Percentiles rank a stretch among this genome's conserved stretches.
Conservation (phyloP, 1,284 basidiomycete species). For the Grifola frondosa region DNA sequence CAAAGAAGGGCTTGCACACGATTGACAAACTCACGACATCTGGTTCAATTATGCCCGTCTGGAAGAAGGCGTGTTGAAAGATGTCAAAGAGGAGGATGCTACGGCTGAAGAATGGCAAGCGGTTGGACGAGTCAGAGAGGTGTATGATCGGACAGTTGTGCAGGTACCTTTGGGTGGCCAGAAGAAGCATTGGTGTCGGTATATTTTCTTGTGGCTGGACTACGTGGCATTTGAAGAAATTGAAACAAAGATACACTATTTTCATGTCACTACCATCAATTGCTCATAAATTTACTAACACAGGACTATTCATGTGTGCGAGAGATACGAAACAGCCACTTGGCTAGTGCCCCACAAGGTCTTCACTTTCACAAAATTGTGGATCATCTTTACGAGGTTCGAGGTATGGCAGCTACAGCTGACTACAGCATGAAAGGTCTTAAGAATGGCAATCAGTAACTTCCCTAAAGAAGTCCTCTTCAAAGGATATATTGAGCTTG, state of each 20-base stretch:
- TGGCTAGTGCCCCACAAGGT: conserved; percentile 84
- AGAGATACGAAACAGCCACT: too few relatives aligned
- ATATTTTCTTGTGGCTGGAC: conserved; percentile 96
- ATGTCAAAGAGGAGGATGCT: conserved; percentile 75
- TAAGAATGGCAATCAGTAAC: conserved; percentile 89
- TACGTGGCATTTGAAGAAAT: conserved; percentile 98
- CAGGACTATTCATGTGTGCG: conserved; percentile 83
- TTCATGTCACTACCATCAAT: too few relatives aligned
- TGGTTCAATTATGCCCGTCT: conserved; percentile 98
- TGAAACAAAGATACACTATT: conserved; percentile 71
- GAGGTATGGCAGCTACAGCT: conserved; percentile 85
- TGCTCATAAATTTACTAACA: conserved; percentile 7
- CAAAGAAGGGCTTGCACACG: conserved; percentile 88
- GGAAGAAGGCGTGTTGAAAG: conserved; percentile 85
- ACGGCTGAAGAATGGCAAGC: conserved; percentile 61
- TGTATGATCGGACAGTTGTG: conserved; percentile 96
- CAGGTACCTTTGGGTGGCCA: conserved; percentile 90
- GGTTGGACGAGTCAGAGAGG: conserved; percentile 75
- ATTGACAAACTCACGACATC: conserved; percentile 92
- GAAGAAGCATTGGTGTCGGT: conserved; percentile 92
- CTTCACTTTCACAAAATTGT: conserved; percentile 94
- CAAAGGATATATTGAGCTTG: conserved; percentile 92
- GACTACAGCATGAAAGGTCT: conserved; percentile 78
- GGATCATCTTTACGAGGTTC: conserved; percentile 87
- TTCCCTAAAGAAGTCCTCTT: conserved; percentile 90